Base-by-base conservation (phyloP, 2,329 filamentous ascomycete species). In the Aspergillus luchuensis region DNA sequence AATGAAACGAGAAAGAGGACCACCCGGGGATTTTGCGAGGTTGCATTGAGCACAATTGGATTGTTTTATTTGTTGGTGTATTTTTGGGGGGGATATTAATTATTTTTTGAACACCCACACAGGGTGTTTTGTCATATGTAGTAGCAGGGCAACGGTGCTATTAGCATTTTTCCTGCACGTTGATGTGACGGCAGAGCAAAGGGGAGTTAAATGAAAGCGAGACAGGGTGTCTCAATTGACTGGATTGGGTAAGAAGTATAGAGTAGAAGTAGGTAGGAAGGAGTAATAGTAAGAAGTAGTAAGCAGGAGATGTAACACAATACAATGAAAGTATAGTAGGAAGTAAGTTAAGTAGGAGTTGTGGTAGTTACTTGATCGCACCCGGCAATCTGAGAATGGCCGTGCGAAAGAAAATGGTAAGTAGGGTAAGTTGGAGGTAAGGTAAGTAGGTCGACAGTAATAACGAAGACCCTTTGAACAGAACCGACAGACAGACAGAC, bases 11-110 rank as follows among this genome's bases (percentile, higher is more conserved):
- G 25, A n/a, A 33, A 19, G 47, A 30, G 25, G n/a, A 30, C 47
- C 25, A 15, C 23, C n/a, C 25, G 23, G 25, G 15, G 17, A 38
- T 21, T n/a, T 21, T 15, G 54, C 11, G 43, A 28, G 30, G 43
- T 48, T 38, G 54, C 45, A 56, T 45, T 43, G 43, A 30, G 53
- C 39, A 45, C 39, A 45, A 30, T n/a, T n/a, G 51, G 33, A 54
- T 45, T 45, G 41, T 45, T 45, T 45, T 45, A 17, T n/a, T 33
- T 13, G 33, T 36, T 36, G 33, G 1, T 28, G 25, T 28, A 28
- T 1, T 13, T 36, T 13, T 36, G 11, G 33, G 47, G 7, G 25
- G 25, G 7, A 28, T n/a, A 50, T 50, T 50, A 17, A 36, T 13
- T 36, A 13, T 6, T 36, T 50, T n/a, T 50, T 50, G 25, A 15